Evolutionary conservation across 495 filamentous ascomycete genomes (phyloP).

Genomic region (Entonaema liquescens): DNA sequence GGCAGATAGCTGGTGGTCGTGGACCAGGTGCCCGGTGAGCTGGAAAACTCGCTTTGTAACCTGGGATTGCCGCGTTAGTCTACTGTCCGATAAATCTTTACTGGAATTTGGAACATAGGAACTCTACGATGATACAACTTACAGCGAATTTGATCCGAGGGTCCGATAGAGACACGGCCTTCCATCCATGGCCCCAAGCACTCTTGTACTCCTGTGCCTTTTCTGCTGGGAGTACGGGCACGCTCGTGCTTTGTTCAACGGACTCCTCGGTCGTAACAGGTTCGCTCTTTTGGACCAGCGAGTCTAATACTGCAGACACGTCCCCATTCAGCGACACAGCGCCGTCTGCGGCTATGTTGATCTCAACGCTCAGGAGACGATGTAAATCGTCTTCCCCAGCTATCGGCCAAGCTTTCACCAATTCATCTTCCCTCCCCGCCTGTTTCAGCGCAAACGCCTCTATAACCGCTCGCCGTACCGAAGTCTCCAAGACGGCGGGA

Average conservation of each 20-base stretch:
- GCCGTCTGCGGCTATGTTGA: slow-evolving; percentile 32
- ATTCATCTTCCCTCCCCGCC: slow-evolving; percentile 43
- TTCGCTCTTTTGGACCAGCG: slow-evolving; percentile 12
- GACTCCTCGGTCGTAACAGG: background rate
- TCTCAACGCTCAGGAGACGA: slow-evolving; percentile 19
- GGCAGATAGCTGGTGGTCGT: slow-evolving; percentile 68
- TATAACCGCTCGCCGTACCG: slow-evolving; percentile 67
- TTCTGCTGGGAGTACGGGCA: slow-evolving; percentile 29
- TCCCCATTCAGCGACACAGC: slow-evolving; percentile 36
- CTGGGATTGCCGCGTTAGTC: slow-evolving; percentile 51
- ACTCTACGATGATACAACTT: slow-evolving; percentile 48
- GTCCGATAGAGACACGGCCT: slow-evolving; percentile 63
- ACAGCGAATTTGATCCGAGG: slow-evolving; percentile 76
- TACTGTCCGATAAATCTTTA: background rate
- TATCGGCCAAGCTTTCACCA: slow-evolving; percentile 42
- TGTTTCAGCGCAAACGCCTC: slow-evolving; percentile 64
- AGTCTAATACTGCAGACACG: slow-evolving; percentile 18
- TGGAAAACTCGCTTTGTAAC: slow-evolving; percentile 79
- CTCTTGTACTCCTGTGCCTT: slow-evolving; percentile 44
- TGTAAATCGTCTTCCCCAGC: slow-evolving; percentile 22
- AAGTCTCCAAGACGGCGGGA: slow-evolving; percentile 49
- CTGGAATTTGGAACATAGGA: background rate
- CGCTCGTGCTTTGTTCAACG: background rate
- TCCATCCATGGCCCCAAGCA: slow-evolving; percentile 60
- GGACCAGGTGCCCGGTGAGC: slow-evolving; percentile 75